Base-by-base conservation (phyloP, 1,284 basidiomycete species). In the Trichosporon asahii region DNA sequence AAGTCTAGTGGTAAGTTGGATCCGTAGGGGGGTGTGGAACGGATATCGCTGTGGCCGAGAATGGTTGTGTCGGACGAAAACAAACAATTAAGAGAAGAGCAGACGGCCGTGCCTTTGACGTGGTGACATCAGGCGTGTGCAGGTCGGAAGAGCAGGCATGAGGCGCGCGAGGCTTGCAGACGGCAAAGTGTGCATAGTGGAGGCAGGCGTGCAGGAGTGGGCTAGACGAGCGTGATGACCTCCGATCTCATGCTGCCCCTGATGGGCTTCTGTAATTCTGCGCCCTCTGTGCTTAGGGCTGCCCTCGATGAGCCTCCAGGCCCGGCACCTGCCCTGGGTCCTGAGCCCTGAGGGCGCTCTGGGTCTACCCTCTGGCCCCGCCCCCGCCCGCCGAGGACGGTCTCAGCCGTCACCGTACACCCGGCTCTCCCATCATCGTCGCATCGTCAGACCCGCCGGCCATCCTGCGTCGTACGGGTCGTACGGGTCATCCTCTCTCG, bases 391-490 rank as follows among this genome's bases (percentile, higher is more conserved):
- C 49, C 49, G 49, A 53, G 49, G n/a, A 9, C 49, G n/a, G 49
- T 53, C 49, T 23, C 18, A n/a, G 29, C 29, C 27, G 57, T 61
- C 57, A 31, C 57, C 57, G 57, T 31, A 27, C 55, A 31, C 55
- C 55, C 27, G 27, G 57, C n/a, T 23, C 27, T 60, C 27, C 29
- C 57, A 61, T 61, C 57, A 61, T 61, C 57, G 57, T 61, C 29
- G 57, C 57, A 61, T 61, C 57, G 57, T 61, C 57, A 61, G 57
- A 61, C 57, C 57, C 57, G 57, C 57, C 57, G 57, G 57, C 27
- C 57, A 33, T n/a, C 49, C 49, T 23, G 9, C 8, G 21, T 53
- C 6, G 49, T 14, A 18, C 31, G 31, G 57, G 57, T 11, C 57
- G 15, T n/a, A n/a, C 49, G 23, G 21, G 8, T 25, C 6, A n/a